Percentiles rank a stretch among this genome's conserved stretches.
Evolutionary conservation across 805 yeast species (phyloP).

Genomic region (Ogataea philodendri): DNA sequence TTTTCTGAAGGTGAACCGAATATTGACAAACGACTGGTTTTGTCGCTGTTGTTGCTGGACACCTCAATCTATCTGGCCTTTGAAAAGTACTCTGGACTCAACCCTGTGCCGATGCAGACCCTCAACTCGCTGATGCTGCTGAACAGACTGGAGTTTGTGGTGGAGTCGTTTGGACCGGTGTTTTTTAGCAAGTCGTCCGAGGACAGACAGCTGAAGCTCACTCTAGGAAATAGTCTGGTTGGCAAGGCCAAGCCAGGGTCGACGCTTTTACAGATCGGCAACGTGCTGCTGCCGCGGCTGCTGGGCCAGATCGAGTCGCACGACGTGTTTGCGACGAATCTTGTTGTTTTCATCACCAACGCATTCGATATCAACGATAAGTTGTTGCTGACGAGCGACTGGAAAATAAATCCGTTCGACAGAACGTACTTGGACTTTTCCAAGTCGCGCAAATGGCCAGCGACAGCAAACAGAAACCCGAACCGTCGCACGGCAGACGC

Average conservation of each 20-base stretch:
- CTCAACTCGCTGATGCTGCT: conserved; percentile 24
- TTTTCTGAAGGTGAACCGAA: background rate
- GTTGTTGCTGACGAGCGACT: conserved; percentile 27
- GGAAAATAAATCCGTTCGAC: conserved; percentile 26
- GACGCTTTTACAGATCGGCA: conserved; percentile 29
- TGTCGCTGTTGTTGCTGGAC: conserved; percentile 24
- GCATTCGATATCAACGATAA: conserved; percentile 34
- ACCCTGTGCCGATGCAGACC: conserved; percentile 30
- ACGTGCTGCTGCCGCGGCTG: conserved; percentile 25
- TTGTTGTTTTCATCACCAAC: conserved; percentile 24
- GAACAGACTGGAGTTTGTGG: conserved; percentile 23
- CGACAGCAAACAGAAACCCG: conserved; percentile 4
- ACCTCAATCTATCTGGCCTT: conserved; percentile 21
- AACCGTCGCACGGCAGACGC: conserved; percentile 14
- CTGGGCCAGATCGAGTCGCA: conserved; percentile 21
- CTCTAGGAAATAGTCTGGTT: conserved; percentile 25
- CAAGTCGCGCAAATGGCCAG: conserved; percentile 22
- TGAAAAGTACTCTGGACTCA: conserved; percentile 11
- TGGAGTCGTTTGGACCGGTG: conserved; percentile 21
- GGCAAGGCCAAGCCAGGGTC: conserved; percentile 36
- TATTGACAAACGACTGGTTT: conserved; percentile 5
- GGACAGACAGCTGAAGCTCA: conserved; percentile 23
- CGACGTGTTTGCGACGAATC: conserved; percentile 25
- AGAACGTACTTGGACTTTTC: conserved; percentile 20
- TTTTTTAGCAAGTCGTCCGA: conserved; percentile 15